Evolutionary conservation across 1,284 basidiomycete species (phyloP), one percentile per base, ranked within the genome.

Genomic region (Inonotus obliquus): DNA sequence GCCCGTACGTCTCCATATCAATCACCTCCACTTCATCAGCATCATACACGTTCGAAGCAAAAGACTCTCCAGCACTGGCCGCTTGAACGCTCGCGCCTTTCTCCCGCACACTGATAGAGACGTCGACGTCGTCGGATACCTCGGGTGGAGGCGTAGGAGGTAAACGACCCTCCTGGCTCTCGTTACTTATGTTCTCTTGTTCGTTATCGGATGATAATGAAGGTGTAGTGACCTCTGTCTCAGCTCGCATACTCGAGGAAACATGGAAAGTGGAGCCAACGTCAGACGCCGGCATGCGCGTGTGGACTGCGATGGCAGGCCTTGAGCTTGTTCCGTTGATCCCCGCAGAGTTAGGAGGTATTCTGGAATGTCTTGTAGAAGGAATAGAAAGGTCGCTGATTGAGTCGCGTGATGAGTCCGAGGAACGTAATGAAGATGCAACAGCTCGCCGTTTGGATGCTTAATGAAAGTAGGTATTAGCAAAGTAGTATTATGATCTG

Each of bases 191-290:
- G 14, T 61, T 65, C 39, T 71, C 68, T 35, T 64, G 61, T 32
- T 67, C 66, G 60, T 73, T 85, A 68, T 89, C 87, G 2, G 87
- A 89, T 66, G 81, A 86, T 4, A 90, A 74, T 0, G 87, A 89
- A 0, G 87, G 87, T 0, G 87, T 89, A 9, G 80, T 71, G 19
- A 70, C 72, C 47, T 72, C 70, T 23, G 71, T 45, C 63, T 67
- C 44, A 65, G 65, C 49, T 61, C 65, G 23, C 27, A 57, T 48
- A 32, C 38, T 37, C 10, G 51, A 54, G 19, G 37, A 48, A 9
- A 44, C n/a, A 44, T 19, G 56, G 10, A 47, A 59, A 47, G 2
- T 45, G 19, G 56, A 52, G 39, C 27, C 54, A 23, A 39, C 5
- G 21, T 54, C 57, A 19, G 47, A 21, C 21, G 45, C n/a, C 4